Evolutionary conservation across 78 protist species (phyloP).

Genomic region (Pigoraptor vietnamica): DNA sequence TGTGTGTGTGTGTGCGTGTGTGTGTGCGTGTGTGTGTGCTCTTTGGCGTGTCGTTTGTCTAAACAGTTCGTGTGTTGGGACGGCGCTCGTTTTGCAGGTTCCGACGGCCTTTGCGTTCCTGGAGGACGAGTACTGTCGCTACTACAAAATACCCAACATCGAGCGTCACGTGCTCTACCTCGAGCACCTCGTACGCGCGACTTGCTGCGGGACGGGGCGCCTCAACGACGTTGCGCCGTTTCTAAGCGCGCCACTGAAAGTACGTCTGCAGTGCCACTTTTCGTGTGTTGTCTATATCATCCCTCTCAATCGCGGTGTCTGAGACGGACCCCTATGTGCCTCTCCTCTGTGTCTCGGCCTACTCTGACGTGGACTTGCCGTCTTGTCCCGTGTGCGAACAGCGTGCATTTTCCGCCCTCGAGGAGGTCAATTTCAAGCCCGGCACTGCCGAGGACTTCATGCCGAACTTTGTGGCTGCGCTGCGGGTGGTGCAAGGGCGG

Average conservation of each 20-base stretch:
- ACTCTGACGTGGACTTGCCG: too few species aligned
- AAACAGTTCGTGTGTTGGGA: too few species aligned
- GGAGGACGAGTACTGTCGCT: background rate
- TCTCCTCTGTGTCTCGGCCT: too few species aligned
- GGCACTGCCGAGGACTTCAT: background rate
- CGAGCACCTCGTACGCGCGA: background rate
- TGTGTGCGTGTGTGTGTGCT: background rate
- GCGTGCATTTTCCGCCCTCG: background rate
- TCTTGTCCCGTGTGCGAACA: background rate
- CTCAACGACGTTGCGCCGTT: background rate
- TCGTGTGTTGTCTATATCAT: too few species aligned
- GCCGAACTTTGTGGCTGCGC: background rate
- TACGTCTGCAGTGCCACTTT: too few species aligned
- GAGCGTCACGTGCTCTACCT: background rate
- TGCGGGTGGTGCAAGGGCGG: background rate
- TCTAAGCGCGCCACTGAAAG: background rate
- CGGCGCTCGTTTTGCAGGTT: background rate
- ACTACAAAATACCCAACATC: background rate
- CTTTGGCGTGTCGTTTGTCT: background rate
- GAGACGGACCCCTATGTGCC: too few species aligned
- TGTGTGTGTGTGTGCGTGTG: too few species aligned
- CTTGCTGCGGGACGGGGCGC: background rate
- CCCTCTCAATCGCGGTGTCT: too few species aligned
- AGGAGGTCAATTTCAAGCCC: background rate
- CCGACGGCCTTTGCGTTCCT: background rate